Conservation (phyloP, 2,329 filamentous ascomycete genomes). For the Aspergillus flavus region DNA sequence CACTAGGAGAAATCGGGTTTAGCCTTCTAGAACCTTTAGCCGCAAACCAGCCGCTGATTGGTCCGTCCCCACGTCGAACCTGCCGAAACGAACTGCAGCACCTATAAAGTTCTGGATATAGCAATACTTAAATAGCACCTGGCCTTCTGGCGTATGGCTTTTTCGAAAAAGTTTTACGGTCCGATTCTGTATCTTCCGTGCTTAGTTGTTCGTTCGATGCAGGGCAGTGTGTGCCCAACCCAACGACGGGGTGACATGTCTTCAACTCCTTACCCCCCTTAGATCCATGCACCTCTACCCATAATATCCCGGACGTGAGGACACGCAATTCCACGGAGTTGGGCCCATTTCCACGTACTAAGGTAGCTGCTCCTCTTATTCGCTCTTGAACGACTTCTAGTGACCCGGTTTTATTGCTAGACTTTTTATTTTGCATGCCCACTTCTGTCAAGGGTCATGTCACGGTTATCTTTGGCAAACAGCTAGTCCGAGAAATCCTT, state of each 20-base stretch:
- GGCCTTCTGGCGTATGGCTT: not conserved
- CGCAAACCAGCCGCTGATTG: not conserved
- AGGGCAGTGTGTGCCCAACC: slow-evolving; percentile 1
- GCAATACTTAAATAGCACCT: not conserved
- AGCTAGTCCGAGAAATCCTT: not conserved
- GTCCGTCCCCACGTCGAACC: not conserved
- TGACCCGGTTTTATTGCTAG: not conserved
- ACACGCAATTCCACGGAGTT: not conserved
- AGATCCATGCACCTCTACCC: not conserved
- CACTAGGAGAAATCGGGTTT: not conserved
- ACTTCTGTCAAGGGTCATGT: not conserved
- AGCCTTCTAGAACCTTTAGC: not conserved
- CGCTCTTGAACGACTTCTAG: not conserved
- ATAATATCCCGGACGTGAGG: not conserved
- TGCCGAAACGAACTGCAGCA: not conserved
- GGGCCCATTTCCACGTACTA: not conserved
- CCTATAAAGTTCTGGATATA: not conserved
- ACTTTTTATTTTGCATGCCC: not conserved
- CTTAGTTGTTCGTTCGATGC: not conserved
- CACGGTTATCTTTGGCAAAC: not conserved
- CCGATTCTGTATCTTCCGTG: not conserved
- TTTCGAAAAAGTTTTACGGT: not conserved
- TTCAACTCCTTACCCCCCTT: not conserved
- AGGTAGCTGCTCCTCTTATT: not conserved
- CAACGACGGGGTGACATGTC: not conserved